These are phyloP conservation scores for Blastomyces emzantsi DNA, from an alignment of 2,329 filamentous ascomycete species.

Conservation along the genomic window DNA sequence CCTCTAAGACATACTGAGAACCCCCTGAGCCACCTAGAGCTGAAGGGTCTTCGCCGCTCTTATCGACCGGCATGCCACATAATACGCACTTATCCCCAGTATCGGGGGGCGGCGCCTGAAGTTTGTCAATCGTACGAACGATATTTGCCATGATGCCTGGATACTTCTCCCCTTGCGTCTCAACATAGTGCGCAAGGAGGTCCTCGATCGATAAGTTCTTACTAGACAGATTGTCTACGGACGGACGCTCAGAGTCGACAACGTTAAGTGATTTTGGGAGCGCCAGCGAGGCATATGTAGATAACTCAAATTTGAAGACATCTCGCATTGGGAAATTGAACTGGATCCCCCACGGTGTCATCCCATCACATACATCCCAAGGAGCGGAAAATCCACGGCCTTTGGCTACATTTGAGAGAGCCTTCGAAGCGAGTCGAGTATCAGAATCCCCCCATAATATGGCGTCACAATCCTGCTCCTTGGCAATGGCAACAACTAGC, in stretches of 20 bases:
- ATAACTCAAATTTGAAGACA: constrained; percentile 70
- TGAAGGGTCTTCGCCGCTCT: constrained; percentile 48
- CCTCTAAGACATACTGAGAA: constrained; percentile 1
- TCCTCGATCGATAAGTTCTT: constrained; percentile 76
- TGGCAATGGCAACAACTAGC: constrained; percentile 59
- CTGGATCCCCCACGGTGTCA: constrained; percentile 46
- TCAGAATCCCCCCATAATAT: constrained; percentile 81
- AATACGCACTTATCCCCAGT: constrained; percentile 48
- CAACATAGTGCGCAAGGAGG: constrained; percentile 82
- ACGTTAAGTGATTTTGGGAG: constrained; percentile 42
- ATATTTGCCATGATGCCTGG: constrained; percentile 93
- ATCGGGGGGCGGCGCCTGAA: constrained; percentile 42
- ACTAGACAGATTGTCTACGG: constrained; percentile 27
- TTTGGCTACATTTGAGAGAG: constrained; percentile 80
- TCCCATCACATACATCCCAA: constrained; percentile 71
- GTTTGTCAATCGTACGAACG: constrained; percentile 79
- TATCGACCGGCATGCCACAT: constrained; percentile 59
- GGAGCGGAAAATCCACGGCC: constrained; percentile 77
- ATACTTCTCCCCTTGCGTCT: constrained; percentile 73
- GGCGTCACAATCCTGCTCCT: constrained; percentile 52
- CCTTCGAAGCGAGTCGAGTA: constrained; percentile 75
- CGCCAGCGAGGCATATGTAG: constrained; percentile 52
- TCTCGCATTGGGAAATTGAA: constrained; percentile 81
- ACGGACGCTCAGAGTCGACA: constrained; percentile 36
- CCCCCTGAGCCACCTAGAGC: constrained; percentile 37